A percentile compares a stretch with the other conserved stretches of the same genome.
Evolutionary conservation across 2,329 filamentous ascomycete genomes (phyloP).

Genomic region (Pseudogymnoascus sp.): DNA sequence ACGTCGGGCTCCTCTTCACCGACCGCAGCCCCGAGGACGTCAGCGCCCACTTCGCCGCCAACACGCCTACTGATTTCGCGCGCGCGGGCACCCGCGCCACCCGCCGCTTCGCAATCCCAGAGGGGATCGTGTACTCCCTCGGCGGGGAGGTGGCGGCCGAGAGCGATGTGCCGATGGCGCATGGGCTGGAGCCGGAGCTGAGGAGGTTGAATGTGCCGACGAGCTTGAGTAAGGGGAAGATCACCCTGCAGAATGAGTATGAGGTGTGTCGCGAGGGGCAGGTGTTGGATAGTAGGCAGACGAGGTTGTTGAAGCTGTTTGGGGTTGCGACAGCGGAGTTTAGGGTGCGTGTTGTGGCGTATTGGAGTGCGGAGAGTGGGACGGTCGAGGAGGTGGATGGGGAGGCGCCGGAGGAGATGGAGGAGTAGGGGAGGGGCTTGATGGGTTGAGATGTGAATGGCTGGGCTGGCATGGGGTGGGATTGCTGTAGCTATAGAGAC

Average conservation of each 20-base stretch:
- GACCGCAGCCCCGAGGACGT: constrained; percentile 65
- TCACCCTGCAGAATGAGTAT: constrained; percentile 55
- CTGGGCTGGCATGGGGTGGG: background rate
- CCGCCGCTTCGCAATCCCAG: constrained; percentile 72
- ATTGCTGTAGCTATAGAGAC: constrained; percentile 7
- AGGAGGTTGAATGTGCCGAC: constrained; percentile 86
- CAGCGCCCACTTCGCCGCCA: constrained; percentile 63
- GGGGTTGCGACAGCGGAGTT: constrained; percentile 88
- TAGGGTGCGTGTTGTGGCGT: constrained; percentile 70
- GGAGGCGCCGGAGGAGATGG: constrained; percentile 33
- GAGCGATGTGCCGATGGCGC: constrained; percentile 79
- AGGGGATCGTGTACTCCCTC: constrained; percentile 73
- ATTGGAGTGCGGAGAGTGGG: constrained; percentile 55
- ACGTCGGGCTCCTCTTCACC: constrained; percentile 86
- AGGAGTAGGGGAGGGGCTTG: constrained; percentile 34
- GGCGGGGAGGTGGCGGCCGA: constrained; percentile 74
- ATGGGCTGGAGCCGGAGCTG: constrained; percentile 85
- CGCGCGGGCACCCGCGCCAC: constrained; percentile 73
- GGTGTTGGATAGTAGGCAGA: constrained; percentile 83
- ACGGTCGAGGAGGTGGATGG: constrained; percentile 52
- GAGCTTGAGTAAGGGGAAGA: constrained; percentile 78
- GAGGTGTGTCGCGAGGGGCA: constrained; percentile 77
- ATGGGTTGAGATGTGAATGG: constrained; percentile 14
- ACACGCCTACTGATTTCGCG: constrained; percentile 79
- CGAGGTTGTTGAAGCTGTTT: constrained; percentile 88